Base-by-base conservation (phyloP, 2,329 filamentous ascomycete species). In the Cercospora zeae-maydis region DNA sequence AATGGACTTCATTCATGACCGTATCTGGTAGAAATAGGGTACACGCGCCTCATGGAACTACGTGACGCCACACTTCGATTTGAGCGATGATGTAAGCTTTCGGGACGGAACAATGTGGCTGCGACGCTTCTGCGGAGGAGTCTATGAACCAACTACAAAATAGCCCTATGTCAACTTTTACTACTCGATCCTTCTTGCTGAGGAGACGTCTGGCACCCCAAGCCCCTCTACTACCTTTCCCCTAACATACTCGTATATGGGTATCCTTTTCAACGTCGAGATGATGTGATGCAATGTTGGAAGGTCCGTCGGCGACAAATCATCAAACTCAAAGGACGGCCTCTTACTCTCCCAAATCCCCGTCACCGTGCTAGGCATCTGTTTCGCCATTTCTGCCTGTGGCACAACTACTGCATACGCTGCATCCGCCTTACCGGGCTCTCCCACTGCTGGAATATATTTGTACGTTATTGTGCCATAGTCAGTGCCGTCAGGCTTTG, bases 401-500 rank as follows among this genome's bases (percentile, higher is more conserved):
- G 49, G 49, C 49, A 53, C 49, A 34, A 53, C 27, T 14, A 53
- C 49, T 16, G 49, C 49, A 53, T 53, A 53, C 16, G 27, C 49
- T 21, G 10, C 49, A 34, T 53, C 49, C 13, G 49, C 27, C 13
- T 53, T 53, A 13, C 49, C 49, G 9, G n/a, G 49, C n/a, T 34
- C 49, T 1, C 82, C 82, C 1, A 84, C 82, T 4, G 78, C 74
- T 0, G 86, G 85, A 0, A 87, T 79, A 65, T 86, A 87, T 27
- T 66, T 62, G 53, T 70, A 64, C 0, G 63, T 59, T 7, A 70
- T 27, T 13, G 66, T 64, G 14, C 67, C 68, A 30, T 65, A 58
- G 49, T 67, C 67, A 14, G 59, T 62, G 9, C 45, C 42, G 16
- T 64, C 65, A 8, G 61, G 10, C 11, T 45, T 45, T 2, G 39